Conservation (phyloP, 2,329 filamentous ascomycete species). For the Coniella lustricola region DNA sequence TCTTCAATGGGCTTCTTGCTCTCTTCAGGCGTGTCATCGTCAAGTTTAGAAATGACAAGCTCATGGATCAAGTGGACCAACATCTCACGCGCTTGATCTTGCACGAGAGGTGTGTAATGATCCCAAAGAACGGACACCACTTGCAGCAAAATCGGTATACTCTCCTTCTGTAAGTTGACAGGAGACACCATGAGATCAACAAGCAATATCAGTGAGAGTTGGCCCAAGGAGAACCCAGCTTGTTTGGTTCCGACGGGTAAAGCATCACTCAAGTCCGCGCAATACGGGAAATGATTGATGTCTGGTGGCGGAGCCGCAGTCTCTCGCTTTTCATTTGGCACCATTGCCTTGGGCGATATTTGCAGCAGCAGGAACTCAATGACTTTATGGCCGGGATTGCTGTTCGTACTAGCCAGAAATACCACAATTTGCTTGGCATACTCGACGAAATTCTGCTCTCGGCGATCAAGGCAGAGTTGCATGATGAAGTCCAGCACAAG, state of each 20-base stretch:
- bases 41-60: constrained; percentile 73
- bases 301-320: constrained; percentile 65
- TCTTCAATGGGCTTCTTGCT: constrained; percentile 75
- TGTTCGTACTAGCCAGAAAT: constrained; percentile 75
- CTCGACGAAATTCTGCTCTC: constrained; percentile 96
- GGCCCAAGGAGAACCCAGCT: constrained; percentile 83
- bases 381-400: constrained; percentile 75
- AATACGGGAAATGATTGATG: constrained; percentile 70
- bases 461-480: constrained; percentile 80
- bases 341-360: constrained; percentile 94
- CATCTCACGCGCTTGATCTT: constrained; percentile 96
- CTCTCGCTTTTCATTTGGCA: constrained; percentile 75
- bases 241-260: constrained; percentile 87
- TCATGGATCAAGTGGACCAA: constrained; percentile 96
- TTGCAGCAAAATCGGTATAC: constrained; percentile 79
- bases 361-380: constrained; percentile 90
- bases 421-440: constrained; percentile 98
- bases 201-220: constrained; percentile 84
- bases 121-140: constrained; percentile 94
- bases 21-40: constrained; percentile 54
- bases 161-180: constrained; percentile 69
- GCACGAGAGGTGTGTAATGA: constrained; percentile 88
- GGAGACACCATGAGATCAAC: constrained; percentile 96
- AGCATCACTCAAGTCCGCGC: constrained; percentile 73
- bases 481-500: constrained; percentile 96